A percentile compares a stretch with the other conserved stretches of the same genome.
Evolutionary conservation across 75 land plant genomes (phyloP).

Genomic region (Pinus albicaulis): DNA sequence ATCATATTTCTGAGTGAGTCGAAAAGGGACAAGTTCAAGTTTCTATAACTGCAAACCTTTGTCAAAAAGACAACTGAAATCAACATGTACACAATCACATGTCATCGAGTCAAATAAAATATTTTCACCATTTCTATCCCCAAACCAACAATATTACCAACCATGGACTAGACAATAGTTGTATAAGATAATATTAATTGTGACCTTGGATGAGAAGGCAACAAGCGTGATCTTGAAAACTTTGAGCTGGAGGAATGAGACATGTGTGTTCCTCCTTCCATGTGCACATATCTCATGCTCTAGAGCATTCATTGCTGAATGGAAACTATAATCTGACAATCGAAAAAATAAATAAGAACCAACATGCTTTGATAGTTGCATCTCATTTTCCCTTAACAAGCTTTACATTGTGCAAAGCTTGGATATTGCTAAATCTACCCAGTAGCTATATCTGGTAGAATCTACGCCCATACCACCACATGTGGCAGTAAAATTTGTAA

Average conservation of each 20-base stretch:
- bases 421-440: neutral
- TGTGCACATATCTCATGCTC: too few relatives aligned
- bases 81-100: constrained; percentile 99
- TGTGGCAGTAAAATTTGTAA: neutral
- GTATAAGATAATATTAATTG: too few relatives aligned
- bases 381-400: too few relatives aligned
- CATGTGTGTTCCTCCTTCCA: too few relatives aligned
- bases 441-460: neutral
- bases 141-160: constrained; percentile 98
- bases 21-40: constrained; percentile 97
- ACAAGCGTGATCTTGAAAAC: too few relatives aligned
- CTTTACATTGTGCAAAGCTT: too few relatives aligned
- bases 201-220: too few relatives aligned
- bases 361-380: too few relatives aligned
- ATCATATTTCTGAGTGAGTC: constrained; percentile 99
- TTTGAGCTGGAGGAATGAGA: too few relatives aligned
- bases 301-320: too few relatives aligned
- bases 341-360: too few relatives aligned
- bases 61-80: constrained; percentile 99
- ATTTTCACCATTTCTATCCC: constrained; percentile 98
- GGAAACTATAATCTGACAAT: too few relatives aligned
- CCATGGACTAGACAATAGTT: constrained; percentile 99
- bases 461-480: neutral
- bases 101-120: constrained; percentile 98
- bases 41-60: constrained; percentile 91